Percentiles rank a stretch among this genome's conserved stretches.
Conservation (phyloP, 768 basidiomycete genomes). For the Leccinum truebloodii region DNA sequence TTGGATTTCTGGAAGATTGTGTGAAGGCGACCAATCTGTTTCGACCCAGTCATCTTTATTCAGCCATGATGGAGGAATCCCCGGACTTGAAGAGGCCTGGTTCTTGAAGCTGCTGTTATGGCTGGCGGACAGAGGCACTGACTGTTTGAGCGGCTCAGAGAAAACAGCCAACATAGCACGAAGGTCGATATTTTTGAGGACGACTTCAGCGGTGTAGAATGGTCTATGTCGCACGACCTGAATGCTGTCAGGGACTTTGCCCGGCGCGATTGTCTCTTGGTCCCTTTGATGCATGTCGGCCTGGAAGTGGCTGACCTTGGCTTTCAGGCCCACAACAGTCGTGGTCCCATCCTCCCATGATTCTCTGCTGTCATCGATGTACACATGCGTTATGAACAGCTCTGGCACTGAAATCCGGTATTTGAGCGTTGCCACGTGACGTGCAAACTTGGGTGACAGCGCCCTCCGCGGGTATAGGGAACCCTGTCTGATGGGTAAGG, state of each 20-base stretch:
- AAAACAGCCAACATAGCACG: slow-evolving; percentile 81
- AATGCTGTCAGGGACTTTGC: slow-evolving; percentile 55
- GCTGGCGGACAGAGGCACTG: slow-evolving; percentile 49
- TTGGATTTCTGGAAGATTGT: slow-evolving; percentile 58
- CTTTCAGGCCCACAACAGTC: slow-evolving; percentile 84
- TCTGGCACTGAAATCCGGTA: slow-evolving; percentile 79
- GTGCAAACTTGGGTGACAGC: slow-evolving; percentile 83
- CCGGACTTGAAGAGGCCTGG: slow-evolving; percentile 29
- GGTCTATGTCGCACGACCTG: slow-evolving; percentile 73
- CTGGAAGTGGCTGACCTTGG: slow-evolving; percentile 74
- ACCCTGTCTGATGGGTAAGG: slow-evolving; percentile 89
- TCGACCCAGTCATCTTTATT: slow-evolving; percentile 84
- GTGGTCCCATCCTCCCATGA: slow-evolving; percentile 82
- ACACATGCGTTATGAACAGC: slow-evolving; percentile 83
- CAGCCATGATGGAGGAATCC: slow-evolving; percentile 63
- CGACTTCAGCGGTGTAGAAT: slow-evolving; percentile 86
- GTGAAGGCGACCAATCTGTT: slow-evolving; percentile 58
- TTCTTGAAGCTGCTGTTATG: slow-evolving; percentile 44
- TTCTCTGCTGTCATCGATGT: slow-evolving; percentile 76
- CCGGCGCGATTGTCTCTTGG: slow-evolving; percentile 68
- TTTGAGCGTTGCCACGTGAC: slow-evolving; percentile 88
- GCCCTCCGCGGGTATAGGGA: slow-evolving; percentile 69
- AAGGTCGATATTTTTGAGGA: slow-evolving; percentile 73
- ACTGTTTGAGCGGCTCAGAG: slow-evolving; percentile 64
- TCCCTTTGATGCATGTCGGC: slow-evolving; percentile 93